Percentiles rank a stretch among this genome's conserved stretches.
These are phyloP conservation scores for Amanita rimosa DNA, from an alignment of 768 basidiomycete genomes.

Conservation along the genomic window DNA sequence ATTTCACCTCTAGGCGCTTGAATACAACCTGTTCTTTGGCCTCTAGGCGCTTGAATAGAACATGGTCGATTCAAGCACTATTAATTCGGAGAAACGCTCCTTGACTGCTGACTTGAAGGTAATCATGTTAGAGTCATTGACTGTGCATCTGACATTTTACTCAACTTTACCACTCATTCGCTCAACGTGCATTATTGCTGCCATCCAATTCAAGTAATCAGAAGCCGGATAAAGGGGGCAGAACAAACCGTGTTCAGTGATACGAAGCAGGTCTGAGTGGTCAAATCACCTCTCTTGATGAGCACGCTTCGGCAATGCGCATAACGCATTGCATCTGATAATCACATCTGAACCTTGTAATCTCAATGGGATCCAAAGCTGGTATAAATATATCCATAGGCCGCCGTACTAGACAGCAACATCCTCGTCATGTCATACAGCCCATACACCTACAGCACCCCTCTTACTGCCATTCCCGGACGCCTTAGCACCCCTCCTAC, in stretches of 20 bases:
- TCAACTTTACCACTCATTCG: no score
- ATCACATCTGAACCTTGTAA: not conserved
- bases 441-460: not conserved
- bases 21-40: no score
- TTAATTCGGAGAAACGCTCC: no score
- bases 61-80: no score
- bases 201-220: not conserved
- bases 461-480: not conserved
- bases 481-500: constrained; percentile 1
- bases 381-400: not conserved
- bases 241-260: not conserved
- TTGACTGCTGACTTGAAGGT: no score
- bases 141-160: no score
- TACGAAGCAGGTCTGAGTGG: not conserved
- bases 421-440: not conserved
- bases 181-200: no score
- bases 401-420: not conserved
- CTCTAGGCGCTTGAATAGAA: no score
- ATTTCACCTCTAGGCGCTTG: no score
- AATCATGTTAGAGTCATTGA: no score
- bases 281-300: not conserved
- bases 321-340: constrained; percentile 1
- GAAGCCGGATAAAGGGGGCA: not conserved
- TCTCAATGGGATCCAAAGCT: not conserved
- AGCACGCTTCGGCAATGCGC: not conserved